phyloP scores from a whole-genome alignment of 805 yeast genomes.

The Metschnikowia baotianmanensis region DNA sequence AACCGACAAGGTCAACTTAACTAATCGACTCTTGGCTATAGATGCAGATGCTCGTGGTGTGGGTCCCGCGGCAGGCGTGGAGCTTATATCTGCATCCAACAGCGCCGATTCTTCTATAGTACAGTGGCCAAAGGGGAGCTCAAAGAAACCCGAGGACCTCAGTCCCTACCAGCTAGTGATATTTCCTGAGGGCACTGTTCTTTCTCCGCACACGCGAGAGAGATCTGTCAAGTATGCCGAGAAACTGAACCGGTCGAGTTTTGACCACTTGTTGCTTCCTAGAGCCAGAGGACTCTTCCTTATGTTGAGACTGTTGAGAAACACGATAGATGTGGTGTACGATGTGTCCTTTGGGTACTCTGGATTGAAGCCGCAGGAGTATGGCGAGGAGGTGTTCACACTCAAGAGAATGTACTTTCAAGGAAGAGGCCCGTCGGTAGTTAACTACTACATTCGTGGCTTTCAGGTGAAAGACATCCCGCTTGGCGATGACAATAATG shows the following conservation, averaged over 20 bases:
- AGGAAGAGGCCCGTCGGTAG: slow-evolving; percentile 69
- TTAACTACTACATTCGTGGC: slow-evolving; percentile 64
- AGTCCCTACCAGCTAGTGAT: slow-evolving; percentile 60
- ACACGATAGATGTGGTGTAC: slow-evolving; percentile 58
- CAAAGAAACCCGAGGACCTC: not conserved
- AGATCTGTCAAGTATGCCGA: slow-evolving; percentile 58
- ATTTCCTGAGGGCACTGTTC: slow-evolving; percentile 94
- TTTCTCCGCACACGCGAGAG: slow-evolving; percentile 60
- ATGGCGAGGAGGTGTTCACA: slow-evolving; percentile 76
- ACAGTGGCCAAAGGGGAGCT: slow-evolving; percentile 34
- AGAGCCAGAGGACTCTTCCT: slow-evolving; percentile 76
- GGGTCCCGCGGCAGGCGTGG: slow-evolving; percentile 50
- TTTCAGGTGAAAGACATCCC: slow-evolving; percentile 64
- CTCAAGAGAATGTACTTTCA: slow-evolving; percentile 59
- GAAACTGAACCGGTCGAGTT: slow-evolving; percentile 46
- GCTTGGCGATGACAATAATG: slow-evolving; percentile 32
- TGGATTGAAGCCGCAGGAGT: slow-evolving; percentile 59
- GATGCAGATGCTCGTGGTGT: slow-evolving; percentile 59
- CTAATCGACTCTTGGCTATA: slow-evolving; percentile 52
- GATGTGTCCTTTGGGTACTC: slow-evolving; percentile 84
- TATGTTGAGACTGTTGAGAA: slow-evolving; percentile 53
- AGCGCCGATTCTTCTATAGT: slow-evolving; percentile 8
- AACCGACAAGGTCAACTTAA: slow-evolving; percentile 60
- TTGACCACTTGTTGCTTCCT: slow-evolving; percentile 75
- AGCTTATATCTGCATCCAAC: slow-evolving; percentile 31